A percentile compares a stretch with the other conserved stretches of the same genome.
Evolutionary conservation across 176 grass and related monocot species (phyloP).

Genomic region (Themeda triandra): DNA sequence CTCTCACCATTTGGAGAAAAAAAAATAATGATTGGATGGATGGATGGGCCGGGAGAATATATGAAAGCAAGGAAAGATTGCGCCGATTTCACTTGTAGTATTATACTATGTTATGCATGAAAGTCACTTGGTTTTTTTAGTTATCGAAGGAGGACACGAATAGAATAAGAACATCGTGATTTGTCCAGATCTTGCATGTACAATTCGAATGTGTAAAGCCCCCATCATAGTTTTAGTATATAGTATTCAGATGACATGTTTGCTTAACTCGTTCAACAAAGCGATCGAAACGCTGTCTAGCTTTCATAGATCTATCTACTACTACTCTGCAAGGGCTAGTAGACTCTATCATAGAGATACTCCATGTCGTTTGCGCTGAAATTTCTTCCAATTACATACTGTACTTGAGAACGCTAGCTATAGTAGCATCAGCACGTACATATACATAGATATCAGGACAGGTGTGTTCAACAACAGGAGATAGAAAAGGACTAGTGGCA

Average conservation of each 20-base stretch:
- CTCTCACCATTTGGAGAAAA: constrained; percentile 6
- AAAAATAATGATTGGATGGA: neutral
- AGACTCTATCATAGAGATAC: neutral
- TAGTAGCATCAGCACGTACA: neutral
- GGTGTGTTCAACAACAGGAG: constrained; percentile 20
- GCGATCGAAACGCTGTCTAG: neutral
- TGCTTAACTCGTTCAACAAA: constrained; percentile 9
- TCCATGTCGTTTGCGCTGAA: constrained; percentile 2
- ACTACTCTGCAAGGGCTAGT: neutral
- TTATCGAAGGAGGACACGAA: neutral
- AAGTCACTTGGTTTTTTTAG: constrained; percentile 10
- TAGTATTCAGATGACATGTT: constrained; percentile 21
- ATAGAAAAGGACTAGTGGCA: constrained; percentile 19
- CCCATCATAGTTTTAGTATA: neutral
- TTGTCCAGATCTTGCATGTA: constrained; percentile 34
- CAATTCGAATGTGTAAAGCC: constrained; percentile 37
- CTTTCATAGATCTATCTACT: constrained; percentile 9
- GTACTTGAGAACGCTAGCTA: neutral
- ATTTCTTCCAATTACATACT: constrained; percentile 11
- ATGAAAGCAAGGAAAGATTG: constrained; percentile 20
- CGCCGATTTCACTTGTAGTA: neutral
- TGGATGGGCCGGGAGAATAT: constrained; percentile 21
- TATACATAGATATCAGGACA: neutral
- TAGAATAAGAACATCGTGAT: constrained; percentile 25
- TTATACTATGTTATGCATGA: constrained; percentile 21